Percentiles rank a stretch among this genome's conserved stretches.
phyloP scores from a whole-genome alignment of 164 flowering plant genomes.

The Paratinospora sagittata region DNA sequence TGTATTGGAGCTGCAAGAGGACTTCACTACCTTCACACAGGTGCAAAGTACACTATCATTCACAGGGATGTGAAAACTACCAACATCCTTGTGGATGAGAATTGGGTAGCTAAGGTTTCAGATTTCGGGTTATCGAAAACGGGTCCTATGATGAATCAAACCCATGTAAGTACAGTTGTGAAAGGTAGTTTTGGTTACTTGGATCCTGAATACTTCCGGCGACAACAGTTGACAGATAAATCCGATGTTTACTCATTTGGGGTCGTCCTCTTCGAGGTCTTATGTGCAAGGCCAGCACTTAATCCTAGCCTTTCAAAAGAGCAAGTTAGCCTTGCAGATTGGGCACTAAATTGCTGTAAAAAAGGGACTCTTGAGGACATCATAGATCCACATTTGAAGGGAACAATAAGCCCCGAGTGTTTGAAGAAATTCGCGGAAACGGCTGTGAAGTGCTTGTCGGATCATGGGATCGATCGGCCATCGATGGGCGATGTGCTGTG shows the following conservation, averaged over 20 bases:
- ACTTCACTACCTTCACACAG: slow-evolving; percentile 45
- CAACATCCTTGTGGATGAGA: slow-evolving; percentile 43
- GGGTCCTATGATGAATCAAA: slow-evolving; percentile 35
- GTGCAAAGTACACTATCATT: slow-evolving; percentile 41
- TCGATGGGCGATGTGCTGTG: slow-evolving; percentile 50
- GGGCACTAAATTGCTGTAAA: too few species aligned
- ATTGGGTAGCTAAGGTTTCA: slow-evolving; percentile 52
- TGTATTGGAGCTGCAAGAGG: slow-evolving; percentile 53
- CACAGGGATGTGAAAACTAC: slow-evolving; percentile 52
- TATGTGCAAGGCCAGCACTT: too few species aligned
- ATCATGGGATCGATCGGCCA: slow-evolving; percentile 42
- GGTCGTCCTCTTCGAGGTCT: too few species aligned
- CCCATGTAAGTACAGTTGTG: slow-evolving; percentile 45
- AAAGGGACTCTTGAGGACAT: too few species aligned
- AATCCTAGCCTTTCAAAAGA: too few species aligned
- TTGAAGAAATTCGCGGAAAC: too few species aligned
- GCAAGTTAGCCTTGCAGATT: too few species aligned
- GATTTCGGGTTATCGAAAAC: slow-evolving; percentile 46
- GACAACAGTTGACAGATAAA: too few species aligned
- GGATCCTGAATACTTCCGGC: too few species aligned
- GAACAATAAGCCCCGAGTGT: too few species aligned
- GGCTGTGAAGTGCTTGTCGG: slow-evolving; percentile 40
- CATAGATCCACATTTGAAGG: too few species aligned
- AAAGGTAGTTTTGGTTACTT: slow-evolving; percentile 53
- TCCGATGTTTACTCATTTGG: too few species aligned